Evolutionary conservation across 768 basidiomycete species (phyloP).

Genomic region (Podaxis pistillaris): DNA sequence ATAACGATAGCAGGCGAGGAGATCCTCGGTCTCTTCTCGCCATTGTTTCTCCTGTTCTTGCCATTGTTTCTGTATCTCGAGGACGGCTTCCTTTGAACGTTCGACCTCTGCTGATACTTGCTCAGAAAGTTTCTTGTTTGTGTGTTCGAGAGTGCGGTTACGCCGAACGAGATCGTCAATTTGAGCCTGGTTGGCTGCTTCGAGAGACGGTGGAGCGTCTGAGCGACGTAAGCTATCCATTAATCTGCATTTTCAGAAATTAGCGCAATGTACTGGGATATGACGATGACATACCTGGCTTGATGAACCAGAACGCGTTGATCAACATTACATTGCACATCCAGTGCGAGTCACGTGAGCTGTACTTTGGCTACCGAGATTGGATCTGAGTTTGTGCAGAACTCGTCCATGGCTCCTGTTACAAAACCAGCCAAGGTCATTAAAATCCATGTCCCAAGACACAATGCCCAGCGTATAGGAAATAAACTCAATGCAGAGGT

Average conservation of each 20-base stretch:
- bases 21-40: constrained; percentile 59
- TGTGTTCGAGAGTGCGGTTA: constrained; percentile 63
- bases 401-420: constrained; percentile 52
- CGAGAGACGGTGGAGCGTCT: constrained; percentile 42
- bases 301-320: neutral
- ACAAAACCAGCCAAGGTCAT: constrained; percentile 51
- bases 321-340: neutral
- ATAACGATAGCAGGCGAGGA: constrained; percentile 63
- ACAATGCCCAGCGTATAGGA: constrained; percentile 72
- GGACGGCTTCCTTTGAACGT: constrained; percentile 40
- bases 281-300: neutral
- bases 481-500: constrained; percentile 61
- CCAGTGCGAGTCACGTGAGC: neutral
- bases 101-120: constrained; percentile 43
- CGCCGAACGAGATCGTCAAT: constrained; percentile 74
- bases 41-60: constrained; percentile 47
- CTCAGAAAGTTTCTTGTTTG: constrained; percentile 51
- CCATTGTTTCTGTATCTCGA: constrained; percentile 47
- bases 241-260: neutral
- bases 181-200: constrained; percentile 61
- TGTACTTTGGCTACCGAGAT: neutral
- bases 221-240: constrained; percentile 13
- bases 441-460: constrained; percentile 67
- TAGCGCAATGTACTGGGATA: neutral
- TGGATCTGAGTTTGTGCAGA: neutral